A percentile compares a stretch with the other conserved stretches of the same genome.
Conservation (phyloP, 257 asterid genomes). For the Solanum appendiculatum region DNA sequence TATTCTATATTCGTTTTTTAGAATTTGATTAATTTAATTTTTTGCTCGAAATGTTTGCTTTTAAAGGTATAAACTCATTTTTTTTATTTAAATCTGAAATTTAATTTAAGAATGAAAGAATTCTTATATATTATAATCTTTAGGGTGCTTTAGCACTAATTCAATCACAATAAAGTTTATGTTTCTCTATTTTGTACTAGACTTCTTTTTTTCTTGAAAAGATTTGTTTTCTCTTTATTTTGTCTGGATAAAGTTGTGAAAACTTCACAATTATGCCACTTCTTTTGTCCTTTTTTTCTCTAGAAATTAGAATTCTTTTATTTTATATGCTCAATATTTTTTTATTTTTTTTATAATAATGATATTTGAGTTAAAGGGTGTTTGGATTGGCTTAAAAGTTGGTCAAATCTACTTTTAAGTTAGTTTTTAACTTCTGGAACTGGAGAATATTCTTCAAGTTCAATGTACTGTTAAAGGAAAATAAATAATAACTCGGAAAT, state of each 20-base stretch:
- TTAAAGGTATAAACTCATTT: too few species aligned
- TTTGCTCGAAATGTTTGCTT: neutral
- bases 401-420: too few species aligned
- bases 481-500: neutral
- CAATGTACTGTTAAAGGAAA: neutral
- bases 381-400: too few species aligned
- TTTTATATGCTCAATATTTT: neutral
- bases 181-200: too few species aligned
- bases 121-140: neutral
- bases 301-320: neutral
- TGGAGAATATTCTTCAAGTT: neutral
- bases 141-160: neutral
- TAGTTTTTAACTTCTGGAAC: too few species aligned
- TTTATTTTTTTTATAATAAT: too few species aligned
- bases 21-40: neutral
- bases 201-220: too few species aligned
- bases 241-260: neutral
- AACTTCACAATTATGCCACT: conserved; percentile 28
- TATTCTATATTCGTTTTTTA: neutral
- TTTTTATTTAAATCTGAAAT: neutral
- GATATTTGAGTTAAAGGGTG: too few species aligned
- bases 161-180: too few species aligned
- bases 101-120: neutral
- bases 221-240: neutral
- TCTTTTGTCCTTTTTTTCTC: neutral